These are phyloP conservation scores for Lactifluus echinatus DNA, from an alignment of 768 basidiomycete species.

Conservation along the genomic window DNA sequence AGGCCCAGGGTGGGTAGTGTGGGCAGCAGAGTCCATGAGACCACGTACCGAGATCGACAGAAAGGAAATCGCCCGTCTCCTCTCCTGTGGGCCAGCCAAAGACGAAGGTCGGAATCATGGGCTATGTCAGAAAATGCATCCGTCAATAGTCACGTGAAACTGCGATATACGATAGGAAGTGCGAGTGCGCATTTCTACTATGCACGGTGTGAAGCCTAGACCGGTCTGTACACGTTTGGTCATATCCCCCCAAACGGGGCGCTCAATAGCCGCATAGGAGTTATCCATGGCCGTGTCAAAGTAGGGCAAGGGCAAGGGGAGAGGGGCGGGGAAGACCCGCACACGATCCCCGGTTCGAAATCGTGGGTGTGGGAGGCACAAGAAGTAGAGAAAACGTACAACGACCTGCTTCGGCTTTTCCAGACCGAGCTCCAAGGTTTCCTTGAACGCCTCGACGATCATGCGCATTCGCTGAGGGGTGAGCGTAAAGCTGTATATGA, in stretches of 20 bases:
- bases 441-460: slow-evolving; percentile 95
- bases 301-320: not conserved
- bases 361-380: slow-evolving; percentile 7
- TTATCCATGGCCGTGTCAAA: not conserved
- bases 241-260: not conserved
- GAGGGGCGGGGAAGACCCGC: too few species aligned
- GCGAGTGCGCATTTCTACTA: not conserved
- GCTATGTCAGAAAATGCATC: slow-evolving; percentile 36
- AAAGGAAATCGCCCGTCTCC: slow-evolving; percentile 85
- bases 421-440: slow-evolving; percentile 81
- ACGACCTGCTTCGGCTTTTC: slow-evolving; percentile 78
- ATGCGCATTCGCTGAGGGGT: slow-evolving; percentile 91
- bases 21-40: not conserved
- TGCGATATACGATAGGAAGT: not conserved
- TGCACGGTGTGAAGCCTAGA: not conserved
- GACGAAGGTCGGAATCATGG: slow-evolving; percentile 95
- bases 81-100: slow-evolving; percentile 91
- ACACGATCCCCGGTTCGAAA: not conserved
- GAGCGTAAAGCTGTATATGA: slow-evolving; percentile 56
- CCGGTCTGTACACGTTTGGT: not conserved
- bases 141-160: slow-evolving; percentile 8
- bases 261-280: not conserved
- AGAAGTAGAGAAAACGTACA: slow-evolving; percentile 43
- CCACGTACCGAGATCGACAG: slow-evolving; percentile 68
- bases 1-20: not conserved